Evolutionary conservation across 768 basidiomycete species (phyloP).

Genomic region (Tephrocybe sp.): DNA sequence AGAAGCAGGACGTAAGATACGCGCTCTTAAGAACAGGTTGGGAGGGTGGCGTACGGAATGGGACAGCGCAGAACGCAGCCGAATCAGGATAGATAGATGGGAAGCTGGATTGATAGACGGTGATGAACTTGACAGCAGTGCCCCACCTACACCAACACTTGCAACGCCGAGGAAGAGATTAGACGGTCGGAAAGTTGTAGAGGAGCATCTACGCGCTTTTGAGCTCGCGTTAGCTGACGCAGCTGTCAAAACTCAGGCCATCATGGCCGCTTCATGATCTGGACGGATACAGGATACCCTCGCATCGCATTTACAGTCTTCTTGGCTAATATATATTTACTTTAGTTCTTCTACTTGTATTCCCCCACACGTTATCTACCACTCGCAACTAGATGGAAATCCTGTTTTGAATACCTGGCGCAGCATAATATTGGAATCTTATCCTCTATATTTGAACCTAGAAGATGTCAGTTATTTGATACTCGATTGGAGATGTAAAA

Average conservation of each 20-base stretch:
- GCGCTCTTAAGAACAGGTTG: constrained; percentile 81
- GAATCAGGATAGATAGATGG: constrained; percentile 76
- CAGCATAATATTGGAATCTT: constrained; percentile 15
- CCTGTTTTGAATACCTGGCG: constrained; percentile 15
- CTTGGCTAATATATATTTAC: constrained; percentile 29
- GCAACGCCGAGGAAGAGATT: constrained; percentile 39
- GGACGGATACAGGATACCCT: constrained; percentile 2
- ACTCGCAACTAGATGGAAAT: constrained; percentile 28
- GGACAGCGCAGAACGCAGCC: constrained; percentile 83
- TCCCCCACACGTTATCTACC: constrained; percentile 18
- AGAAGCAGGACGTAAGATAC: constrained; percentile 84
- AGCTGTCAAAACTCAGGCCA: constrained; percentile 72
- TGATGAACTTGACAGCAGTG: constrained; percentile 27
- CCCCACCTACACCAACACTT: constrained; percentile 29
- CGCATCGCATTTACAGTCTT: constrained; percentile 17
- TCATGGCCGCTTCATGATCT: constrained; percentile 66
- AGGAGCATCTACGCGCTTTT: constrained; percentile 78
- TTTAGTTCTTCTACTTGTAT: constrained; percentile 32
- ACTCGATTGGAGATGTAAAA: background rate
- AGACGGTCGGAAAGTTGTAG: constrained; percentile 72
- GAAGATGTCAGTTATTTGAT: constrained; percentile 19
- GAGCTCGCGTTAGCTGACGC: constrained; percentile 73
- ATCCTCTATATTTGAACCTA: constrained; percentile 64
- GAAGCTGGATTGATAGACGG: constrained; percentile 60
- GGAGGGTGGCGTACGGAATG: constrained; percentile 80